These are phyloP conservation scores for Umbelopsis sp. DNA, from an alignment of 192 early-diverging fungal species.

Conservation along the genomic window DNA sequence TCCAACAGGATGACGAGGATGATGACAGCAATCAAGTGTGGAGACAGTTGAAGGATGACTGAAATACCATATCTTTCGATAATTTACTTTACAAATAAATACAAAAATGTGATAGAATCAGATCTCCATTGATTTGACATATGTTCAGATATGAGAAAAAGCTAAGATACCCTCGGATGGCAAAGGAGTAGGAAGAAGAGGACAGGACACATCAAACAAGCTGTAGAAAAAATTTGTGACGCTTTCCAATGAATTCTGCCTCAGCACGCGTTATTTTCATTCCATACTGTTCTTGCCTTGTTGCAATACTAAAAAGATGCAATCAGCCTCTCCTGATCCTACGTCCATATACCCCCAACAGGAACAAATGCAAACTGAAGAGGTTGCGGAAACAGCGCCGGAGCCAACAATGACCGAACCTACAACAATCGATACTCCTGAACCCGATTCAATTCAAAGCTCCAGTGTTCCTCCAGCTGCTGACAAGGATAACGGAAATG, in stretches of 20 bases:
- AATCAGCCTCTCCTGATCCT: constrained; percentile 16
- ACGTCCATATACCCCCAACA: constrained; percentile 14
- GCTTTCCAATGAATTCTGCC: not conserved
- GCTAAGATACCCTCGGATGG: no score
- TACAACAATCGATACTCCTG: constrained; percentile 2
- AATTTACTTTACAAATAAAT: not conserved
- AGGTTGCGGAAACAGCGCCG: not conserved
- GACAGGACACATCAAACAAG: not conserved
- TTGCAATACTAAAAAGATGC: constrained; percentile 3
- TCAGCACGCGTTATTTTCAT: not conserved
- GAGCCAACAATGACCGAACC: not conserved
- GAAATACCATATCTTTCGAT: not conserved
- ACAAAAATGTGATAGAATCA: not conserved
- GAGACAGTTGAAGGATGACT: constrained; percentile 35
- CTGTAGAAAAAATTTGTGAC: constrained; percentile 13
- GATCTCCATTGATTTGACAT: no score
- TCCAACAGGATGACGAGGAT: constrained; percentile 60
- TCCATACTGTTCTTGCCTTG: not conserved
- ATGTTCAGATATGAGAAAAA: no score
- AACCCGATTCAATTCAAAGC: not conserved
- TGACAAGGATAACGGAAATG: not conserved
- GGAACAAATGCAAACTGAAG: constrained; percentile 5
- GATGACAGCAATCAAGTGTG: constrained; percentile 63
- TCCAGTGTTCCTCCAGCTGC: not conserved
- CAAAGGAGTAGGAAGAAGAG: no score